Percentiles rank a stretch among this genome's conserved stretches.
These are phyloP conservation scores for Cryphonectria carpinicola DNA, from an alignment of 2,329 filamentous ascomycete species.

Conservation along the genomic window DNA sequence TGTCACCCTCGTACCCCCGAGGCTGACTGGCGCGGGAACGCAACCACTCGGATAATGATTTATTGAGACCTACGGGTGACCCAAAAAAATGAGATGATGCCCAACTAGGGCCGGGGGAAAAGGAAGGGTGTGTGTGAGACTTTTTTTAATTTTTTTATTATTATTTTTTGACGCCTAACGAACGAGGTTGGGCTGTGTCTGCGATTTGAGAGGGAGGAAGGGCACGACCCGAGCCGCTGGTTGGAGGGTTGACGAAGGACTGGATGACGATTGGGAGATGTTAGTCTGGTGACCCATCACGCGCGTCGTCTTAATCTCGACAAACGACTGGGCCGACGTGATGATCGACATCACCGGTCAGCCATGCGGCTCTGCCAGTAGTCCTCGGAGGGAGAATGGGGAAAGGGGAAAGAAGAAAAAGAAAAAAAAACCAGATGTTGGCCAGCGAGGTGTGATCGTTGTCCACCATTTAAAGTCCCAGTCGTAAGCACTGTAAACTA, in stretches of 20 bases:
- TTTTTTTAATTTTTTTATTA: neutral
- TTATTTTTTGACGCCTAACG: neutral
- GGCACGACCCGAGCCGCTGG: conserved; percentile 10
- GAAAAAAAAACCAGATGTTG: neutral
- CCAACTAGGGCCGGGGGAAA: neutral
- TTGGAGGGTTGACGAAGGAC: neutral
- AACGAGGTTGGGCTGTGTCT: neutral
- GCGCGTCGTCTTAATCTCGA: neutral
- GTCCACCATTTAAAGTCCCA: neutral
- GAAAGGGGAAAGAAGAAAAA: no score
- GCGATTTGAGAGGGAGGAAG: neutral
- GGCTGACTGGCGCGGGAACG: neutral
- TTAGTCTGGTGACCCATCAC: neutral
- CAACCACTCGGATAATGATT: neutral
- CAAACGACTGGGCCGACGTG: neutral
- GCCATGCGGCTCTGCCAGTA: conserved; percentile 3
- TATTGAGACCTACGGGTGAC: neutral
- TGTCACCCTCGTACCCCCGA: neutral
- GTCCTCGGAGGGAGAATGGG: neutral
- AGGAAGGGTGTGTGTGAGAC: neutral
- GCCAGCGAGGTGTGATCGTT: neutral
- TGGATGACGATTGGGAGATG: neutral
- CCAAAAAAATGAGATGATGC: neutral
- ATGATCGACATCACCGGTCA: neutral
- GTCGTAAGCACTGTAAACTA: neutral